Conservation (phyloP, 2,329 filamentous ascomycete species). For the Hysterium pulicare region DNA sequence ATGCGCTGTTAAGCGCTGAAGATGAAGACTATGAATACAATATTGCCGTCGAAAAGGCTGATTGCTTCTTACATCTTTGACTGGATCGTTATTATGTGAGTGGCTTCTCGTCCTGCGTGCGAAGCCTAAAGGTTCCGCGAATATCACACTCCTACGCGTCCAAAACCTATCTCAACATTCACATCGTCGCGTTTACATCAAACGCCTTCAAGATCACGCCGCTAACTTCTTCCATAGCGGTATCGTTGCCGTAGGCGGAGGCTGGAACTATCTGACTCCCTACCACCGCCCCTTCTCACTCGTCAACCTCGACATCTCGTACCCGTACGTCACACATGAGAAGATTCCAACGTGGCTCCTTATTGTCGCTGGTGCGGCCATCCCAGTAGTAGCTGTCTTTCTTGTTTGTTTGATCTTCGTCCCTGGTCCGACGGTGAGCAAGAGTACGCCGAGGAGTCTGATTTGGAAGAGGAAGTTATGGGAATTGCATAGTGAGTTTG, state of each 20-base stretch:
- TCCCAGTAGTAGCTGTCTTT: slow-evolving; percentile 66
- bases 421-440: slow-evolving; percentile 66
- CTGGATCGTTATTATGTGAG: slow-evolving; percentile 66
- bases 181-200: no score
- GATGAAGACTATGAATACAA: slow-evolving; percentile 24
- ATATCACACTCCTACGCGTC: no score
- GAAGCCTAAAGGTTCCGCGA: no score
- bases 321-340: slow-evolving; percentile 67
- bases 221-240: no score
- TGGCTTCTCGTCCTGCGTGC: slow-evolving; percentile 8
- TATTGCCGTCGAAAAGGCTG: slow-evolving; percentile 49
- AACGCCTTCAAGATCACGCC: no score
- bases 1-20: no score
- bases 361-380: slow-evolving; percentile 58
- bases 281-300: slow-evolving; percentile 70
- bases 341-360: slow-evolving; percentile 68
- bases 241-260: slow-evolving; percentile 57
- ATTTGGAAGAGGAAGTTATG: slow-evolving; percentile 82
- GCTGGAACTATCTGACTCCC: slow-evolving; percentile 58
- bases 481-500: slow-evolving; percentile 71
- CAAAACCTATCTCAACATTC: no score
- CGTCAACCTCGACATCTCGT: slow-evolving; percentile 74
- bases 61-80: slow-evolving; percentile 68
- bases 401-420: slow-evolving; percentile 66
- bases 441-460: slow-evolving; percentile 59